Evolutionary conservation across 1,139 yeast genomes (phyloP).

Genomic region (Zygotorulaspora mrakii): DNA sequence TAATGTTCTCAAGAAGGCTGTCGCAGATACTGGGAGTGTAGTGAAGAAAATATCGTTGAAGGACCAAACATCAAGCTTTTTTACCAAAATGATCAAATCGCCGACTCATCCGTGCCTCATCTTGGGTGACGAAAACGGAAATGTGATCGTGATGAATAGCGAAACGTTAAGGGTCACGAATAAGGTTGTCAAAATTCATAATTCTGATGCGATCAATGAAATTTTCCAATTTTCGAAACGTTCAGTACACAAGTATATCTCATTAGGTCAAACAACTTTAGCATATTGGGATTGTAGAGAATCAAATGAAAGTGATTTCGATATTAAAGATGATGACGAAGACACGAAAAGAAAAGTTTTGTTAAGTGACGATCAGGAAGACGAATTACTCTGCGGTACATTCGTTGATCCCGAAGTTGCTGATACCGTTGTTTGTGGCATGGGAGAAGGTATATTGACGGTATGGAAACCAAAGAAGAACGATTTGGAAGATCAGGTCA

Average conservation of each 20-base stretch:
- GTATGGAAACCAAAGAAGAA: conserved; percentile 78
- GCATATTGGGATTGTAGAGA: conserved; percentile 77
- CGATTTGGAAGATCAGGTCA: conserved; percentile 68
- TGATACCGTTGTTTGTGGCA: conserved; percentile 71
- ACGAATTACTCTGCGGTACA: conserved; percentile 75
- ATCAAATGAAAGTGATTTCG: conserved; percentile 25
- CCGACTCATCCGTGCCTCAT: conserved; percentile 61
- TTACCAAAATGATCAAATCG: conserved; percentile 63
- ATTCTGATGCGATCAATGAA: conserved; percentile 69
- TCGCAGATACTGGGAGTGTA: conserved; percentile 72
- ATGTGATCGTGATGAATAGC: conserved; percentile 60
- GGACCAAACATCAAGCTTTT: conserved; percentile 39
- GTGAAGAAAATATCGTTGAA: conserved; percentile 46
- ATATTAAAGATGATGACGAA: conserved; percentile 23
- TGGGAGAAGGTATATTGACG: conserved; percentile 90
- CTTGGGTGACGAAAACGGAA: conserved; percentile 79
- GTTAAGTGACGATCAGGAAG: conserved; percentile 84
- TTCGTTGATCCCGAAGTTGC: conserved; percentile 62
- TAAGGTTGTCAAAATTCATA: conserved; percentile 51
- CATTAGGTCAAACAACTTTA: conserved; percentile 80
- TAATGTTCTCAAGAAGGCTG: conserved; percentile 71
- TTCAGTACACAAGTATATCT: conserved; percentile 75
- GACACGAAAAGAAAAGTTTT: conserved; percentile 44
- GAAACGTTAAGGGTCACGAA: conserved; percentile 42
- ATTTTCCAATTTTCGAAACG: conserved; percentile 64